Percentiles rank a stretch among this genome's conserved stretches.
Evolutionary conservation across 345 rosid species (phyloP).

Genomic region (Pistacia integerrima): DNA sequence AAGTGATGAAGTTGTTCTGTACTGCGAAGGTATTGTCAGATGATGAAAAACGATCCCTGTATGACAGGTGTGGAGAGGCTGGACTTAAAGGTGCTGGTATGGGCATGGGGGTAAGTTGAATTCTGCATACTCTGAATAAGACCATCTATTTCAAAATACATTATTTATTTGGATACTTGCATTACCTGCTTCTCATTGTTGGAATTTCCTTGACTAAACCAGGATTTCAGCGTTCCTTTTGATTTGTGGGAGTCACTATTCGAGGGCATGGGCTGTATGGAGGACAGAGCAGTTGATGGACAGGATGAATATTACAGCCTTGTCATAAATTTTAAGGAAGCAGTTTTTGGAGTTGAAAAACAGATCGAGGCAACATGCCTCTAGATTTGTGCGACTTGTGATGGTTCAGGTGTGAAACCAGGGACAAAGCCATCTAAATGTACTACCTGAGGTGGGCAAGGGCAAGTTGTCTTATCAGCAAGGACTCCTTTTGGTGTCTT

Average conservation of each 20-base stretch:
- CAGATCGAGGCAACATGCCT: slow-evolving; percentile 91
- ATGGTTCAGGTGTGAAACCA: slow-evolving; percentile 89
- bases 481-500: no score
- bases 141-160: neutral
- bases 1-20: slow-evolving; percentile 11
- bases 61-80: slow-evolving; percentile 95
- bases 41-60: slow-evolving; percentile 94
- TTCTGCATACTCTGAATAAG: neutral
- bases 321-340: slow-evolving; percentile 82
- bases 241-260: slow-evolving; percentile 90
- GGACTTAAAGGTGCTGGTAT: slow-evolving; percentile 94
- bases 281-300: slow-evolving; percentile 78
- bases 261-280: slow-evolving; percentile 91
- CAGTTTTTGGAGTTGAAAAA: slow-evolving; percentile 89
- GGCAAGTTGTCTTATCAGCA: no score
- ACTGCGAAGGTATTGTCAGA: slow-evolving; percentile 81
- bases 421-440: slow-evolving; percentile 13
- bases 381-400: slow-evolving; percentile 81
- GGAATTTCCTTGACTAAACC: slow-evolving; percentile 21
- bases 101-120: slow-evolving; percentile 91
- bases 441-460: no score
- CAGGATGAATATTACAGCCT: slow-evolving; percentile 92
- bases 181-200: slow-evolving; percentile 5
- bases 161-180: neutral
- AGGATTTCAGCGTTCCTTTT: slow-evolving; percentile 97